A percentile compares a stretch with the other conserved stretches of the same genome.
phyloP scores from a whole-genome alignment of 169 alveolate genomes.

The Neospora caninum region DNA sequence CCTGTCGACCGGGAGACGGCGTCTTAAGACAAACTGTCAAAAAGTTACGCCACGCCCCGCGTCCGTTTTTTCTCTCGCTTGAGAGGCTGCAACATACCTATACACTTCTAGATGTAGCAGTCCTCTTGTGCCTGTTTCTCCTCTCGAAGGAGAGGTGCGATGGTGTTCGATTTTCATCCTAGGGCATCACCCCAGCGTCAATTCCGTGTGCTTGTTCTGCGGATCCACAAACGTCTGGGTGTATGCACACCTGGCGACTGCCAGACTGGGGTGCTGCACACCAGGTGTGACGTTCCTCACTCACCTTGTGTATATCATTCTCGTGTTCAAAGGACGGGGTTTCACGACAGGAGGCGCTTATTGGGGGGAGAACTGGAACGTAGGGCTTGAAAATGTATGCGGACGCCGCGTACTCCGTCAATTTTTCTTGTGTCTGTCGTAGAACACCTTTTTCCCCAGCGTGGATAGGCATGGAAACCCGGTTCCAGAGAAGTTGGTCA shows the following conservation, averaged over 20 bases:
- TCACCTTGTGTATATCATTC: too few relatives aligned
- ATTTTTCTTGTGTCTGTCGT: too few relatives aligned
- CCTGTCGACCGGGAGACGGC: background rate
- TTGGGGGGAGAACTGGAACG: too few relatives aligned
- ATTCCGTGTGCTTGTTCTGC: background rate
- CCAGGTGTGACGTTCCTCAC: background rate
- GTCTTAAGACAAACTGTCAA: background rate
- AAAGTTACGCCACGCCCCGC: background rate
- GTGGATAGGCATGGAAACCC: too few relatives aligned
- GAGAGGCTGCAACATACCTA: background rate
- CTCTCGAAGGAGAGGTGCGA: background rate
- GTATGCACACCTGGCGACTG: conserved; percentile 6
- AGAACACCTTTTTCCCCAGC: too few relatives aligned
- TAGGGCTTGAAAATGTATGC: too few relatives aligned
- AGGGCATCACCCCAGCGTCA: background rate
- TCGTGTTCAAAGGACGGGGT: too few relatives aligned
- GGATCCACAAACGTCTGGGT: background rate
- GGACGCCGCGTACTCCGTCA: too few relatives aligned
- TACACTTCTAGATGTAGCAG: background rate
- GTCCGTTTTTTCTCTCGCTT: background rate
- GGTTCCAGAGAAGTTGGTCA: too few relatives aligned
- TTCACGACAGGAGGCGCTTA: too few relatives aligned
- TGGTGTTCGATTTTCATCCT: background rate
- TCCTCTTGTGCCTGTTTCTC: background rate
- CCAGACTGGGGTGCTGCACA: background rate